Evolutionary conservation across 441 rosid species (phyloP), one percentile per base, ranked within the genome.

Genomic region (Geranium incanum): DNA sequence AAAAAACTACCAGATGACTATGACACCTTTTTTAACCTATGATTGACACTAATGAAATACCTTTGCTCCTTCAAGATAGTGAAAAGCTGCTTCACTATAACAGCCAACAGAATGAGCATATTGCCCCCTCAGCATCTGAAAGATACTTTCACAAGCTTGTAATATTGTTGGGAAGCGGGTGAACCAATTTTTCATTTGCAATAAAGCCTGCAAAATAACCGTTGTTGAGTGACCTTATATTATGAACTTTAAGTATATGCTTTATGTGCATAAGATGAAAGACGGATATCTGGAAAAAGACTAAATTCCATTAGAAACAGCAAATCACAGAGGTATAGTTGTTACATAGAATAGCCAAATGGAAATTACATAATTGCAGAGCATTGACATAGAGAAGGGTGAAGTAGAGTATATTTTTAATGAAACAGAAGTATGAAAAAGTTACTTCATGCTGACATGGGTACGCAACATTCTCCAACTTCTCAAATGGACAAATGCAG

Each of bases 111-210:
- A 86, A 82, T 94, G 99, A 66, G 97, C 90, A 77, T 92, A 94
- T 76, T 94, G 99, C 69, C 97, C 99, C 74, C 97, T 90, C n/a
- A 94, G 97, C 99, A 92, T 88, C 88, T 94, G 94, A 78, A 94
- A 89, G 66, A 85, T 78, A 77, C 93, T 84, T 89, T 92, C 97
- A 76, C 87, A 90, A 39, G 91, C 94, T 78, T 89, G 99, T 76
- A 94, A 82, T 74, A 94, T 89, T 67, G 94, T 94, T 33, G 99
- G 99, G 81, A 94, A 94, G 70, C 99, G 93, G 68, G 79, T 36
- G 68, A 87, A 89, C 90, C 88, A 89, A 60, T 78, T 88, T 84
- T 84, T 94, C 97, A 94, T 94, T 71, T 89, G 93, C 76, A 85
- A 82, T 79, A 94, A 78, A 66, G 97, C 96, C 98, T 94, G 88